Conservation (phyloP, 1,284 basidiomycete species). For the Coniferiporia sulphurascens region DNA sequence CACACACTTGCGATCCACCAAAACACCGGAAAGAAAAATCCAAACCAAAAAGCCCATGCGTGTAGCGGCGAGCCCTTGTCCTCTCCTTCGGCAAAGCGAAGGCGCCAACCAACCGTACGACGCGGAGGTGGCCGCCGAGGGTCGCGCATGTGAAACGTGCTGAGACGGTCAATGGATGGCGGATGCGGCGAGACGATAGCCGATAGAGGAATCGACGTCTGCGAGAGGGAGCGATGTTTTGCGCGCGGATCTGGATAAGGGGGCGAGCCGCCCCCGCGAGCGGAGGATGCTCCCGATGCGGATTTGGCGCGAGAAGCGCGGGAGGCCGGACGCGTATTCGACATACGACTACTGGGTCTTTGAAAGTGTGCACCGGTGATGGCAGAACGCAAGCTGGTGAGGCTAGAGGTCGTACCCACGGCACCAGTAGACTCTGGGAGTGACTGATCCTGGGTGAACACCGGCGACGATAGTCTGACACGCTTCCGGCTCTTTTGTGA, state of each 20-base stretch:
- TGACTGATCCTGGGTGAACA: conserved; percentile 12
- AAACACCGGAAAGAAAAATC: conserved; percentile 67
- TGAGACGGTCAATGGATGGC: conserved; percentile 54
- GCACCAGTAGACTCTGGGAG: conserved; percentile 26
- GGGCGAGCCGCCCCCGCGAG: conserved; percentile 14
- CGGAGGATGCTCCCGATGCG: conserved; percentile 43
- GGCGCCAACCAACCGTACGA: conserved; percentile 54
- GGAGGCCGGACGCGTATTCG: conserved; percentile 17
- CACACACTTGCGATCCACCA: conserved; percentile 72
- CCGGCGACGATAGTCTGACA: conserved; percentile 21
- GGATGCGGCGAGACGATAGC: conserved; percentile 72
- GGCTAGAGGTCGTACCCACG: conserved; percentile 53
- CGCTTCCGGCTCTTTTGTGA: conserved; percentile 21
- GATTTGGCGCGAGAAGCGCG: conserved; percentile 24
- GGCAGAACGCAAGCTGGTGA: conserved; percentile 34
- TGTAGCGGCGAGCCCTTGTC: conserved; percentile 62
- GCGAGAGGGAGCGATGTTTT: conserved; percentile 29
- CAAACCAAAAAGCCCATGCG: conserved; percentile 72
- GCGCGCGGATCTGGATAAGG: background rate
- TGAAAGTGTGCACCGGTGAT: conserved; percentile 35
- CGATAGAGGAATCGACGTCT: conserved; percentile 69
- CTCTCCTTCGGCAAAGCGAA: conserved; percentile 45
- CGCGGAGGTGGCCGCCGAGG: conserved; percentile 58
- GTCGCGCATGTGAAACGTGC: conserved; percentile 72
- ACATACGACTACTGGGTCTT: conserved; percentile 24